phyloP scores from a whole-genome alignment of 1,284 basidiomycete genomes.

The Fistulina hepatica region DNA sequence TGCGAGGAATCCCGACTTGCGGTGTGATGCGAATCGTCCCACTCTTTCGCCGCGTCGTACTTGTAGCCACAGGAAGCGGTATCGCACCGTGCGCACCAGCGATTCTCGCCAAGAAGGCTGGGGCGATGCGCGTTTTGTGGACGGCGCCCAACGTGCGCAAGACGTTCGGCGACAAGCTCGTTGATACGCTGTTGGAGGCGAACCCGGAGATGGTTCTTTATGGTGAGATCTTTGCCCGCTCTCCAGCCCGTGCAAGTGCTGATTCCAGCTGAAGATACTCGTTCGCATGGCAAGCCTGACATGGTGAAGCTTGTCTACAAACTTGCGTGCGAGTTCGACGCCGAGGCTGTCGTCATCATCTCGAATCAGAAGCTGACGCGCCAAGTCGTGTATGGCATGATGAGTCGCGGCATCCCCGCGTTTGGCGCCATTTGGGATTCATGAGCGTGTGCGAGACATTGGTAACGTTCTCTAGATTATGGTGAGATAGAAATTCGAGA shows the following conservation, averaged over 20 bases:
- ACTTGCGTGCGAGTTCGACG: conserved; percentile 36
- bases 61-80: conserved; percentile 52
- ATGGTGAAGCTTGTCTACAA: conserved; percentile 47
- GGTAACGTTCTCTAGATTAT: too few relatives aligned
- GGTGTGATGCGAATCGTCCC: conserved; percentile 48
- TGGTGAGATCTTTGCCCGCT: conserved; percentile 24
- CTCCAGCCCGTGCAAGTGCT: conserved; percentile 2
- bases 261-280: neutral
- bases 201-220: conserved; percentile 48
- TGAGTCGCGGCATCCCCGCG: conserved; percentile 47
- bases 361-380: conserved; percentile 51
- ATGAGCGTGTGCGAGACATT: too few relatives aligned
- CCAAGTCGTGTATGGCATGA: conserved; percentile 51
- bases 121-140: conserved; percentile 48
- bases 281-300: conserved; percentile 43
- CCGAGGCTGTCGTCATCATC: conserved; percentile 51
- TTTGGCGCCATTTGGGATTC: conserved; percentile 52
- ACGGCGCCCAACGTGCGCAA: conserved; percentile 47
- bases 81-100: conserved; percentile 49
- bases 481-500: too few relatives aligned
- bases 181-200: conserved; percentile 41
- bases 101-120: conserved; percentile 38
- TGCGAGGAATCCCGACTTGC: conserved; percentile 46
- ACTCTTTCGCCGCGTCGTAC: conserved; percentile 46
- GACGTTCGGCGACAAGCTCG: conserved; percentile 48